Base-by-base conservation (phyloP, 768 basidiomycete genomes). In the Suillus cothurnatus region DNA sequence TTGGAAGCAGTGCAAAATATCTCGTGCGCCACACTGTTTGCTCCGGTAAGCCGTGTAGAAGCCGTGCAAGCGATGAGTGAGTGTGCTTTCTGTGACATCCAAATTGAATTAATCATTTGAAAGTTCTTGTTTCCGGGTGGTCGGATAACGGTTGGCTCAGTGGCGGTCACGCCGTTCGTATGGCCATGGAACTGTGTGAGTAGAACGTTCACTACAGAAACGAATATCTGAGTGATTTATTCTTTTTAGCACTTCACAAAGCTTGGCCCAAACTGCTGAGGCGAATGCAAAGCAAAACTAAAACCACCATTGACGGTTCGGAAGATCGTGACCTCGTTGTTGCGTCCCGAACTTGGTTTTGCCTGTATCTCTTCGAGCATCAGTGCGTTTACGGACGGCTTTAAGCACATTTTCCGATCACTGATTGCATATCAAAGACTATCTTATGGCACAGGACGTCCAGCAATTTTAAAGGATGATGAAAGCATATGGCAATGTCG, bases 61-160 rank as follows among this genome's bases (percentile, higher is more conserved):
- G 94, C 93, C 6, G 89, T 97, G 26, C 95, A 96, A 74, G 91
- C 94, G 11, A 97, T 95, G 92, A 92, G 94, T 95, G 67, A 74
- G 93, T 39, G 6, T 38, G 21, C 2, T n/a, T 45, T 28, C 32
- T 9, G 32, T 31, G 6, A 53, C 17, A 39, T 26, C 23, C 28
- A 23, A n/a, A 50, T 60, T 52, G 65, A 64, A 61, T 62, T 66
- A 32, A 64, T 57, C 3, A 31, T 52, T 52, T 63, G 56, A 26
- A 64, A 95, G 93, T 96, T 64, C 82, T 97, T 60, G 88, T 97
- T 23, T 92, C 95, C 41, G 94, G 95, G 6, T 98, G 94, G 91
- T 95, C 93, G 21, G 94, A 96, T 69, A 94, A 94, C 71, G 94
- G 94, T n/a, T 96, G 95, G 95, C 76, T 97, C 41, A 94, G 91